Conservation (phyloP, 2,329 filamentous ascomycete genomes). For the Trichoderma pleuroti region DNA sequence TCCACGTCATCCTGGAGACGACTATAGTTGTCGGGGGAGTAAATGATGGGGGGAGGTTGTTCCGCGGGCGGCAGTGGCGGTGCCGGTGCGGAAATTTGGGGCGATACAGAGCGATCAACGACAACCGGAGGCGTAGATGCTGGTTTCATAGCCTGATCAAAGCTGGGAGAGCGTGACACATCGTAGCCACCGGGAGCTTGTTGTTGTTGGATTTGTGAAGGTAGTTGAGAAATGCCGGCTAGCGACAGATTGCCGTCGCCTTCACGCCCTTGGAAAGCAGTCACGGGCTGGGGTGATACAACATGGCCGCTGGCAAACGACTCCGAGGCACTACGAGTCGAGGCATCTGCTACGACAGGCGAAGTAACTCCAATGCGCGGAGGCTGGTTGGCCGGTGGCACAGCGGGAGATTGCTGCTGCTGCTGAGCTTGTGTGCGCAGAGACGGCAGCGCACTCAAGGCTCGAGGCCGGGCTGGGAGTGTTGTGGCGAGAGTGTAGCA, state of each 20-base stretch:
- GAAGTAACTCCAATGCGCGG: slow-evolving; percentile 4
- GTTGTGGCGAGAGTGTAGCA: slow-evolving; percentile 14
- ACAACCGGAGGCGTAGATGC: slow-evolving; percentile 1
- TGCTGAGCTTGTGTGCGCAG: background rate
- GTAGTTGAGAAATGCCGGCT: slow-evolving; percentile 2
- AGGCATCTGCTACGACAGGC: slow-evolving; percentile 16
- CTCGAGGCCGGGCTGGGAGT: slow-evolving; percentile 7
- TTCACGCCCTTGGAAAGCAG: background rate
- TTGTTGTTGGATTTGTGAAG: slow-evolving; percentile 7
- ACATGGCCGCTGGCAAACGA: background rate
- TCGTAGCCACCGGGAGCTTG: background rate
- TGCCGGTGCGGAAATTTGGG: background rate
- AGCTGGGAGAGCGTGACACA: slow-evolving; percentile 10
- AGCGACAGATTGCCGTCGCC: slow-evolving; percentile 8
- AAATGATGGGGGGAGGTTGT: slow-evolving; percentile 61
- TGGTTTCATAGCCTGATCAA: slow-evolving; percentile 10
- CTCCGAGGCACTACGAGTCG: slow-evolving; percentile 10
- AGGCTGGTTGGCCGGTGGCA: background rate
- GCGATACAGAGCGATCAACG: background rate
- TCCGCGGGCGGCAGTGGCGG: slow-evolving; percentile 2
- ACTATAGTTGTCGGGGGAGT: slow-evolving; percentile 75
- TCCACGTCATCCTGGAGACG: slow-evolving; percentile 64
- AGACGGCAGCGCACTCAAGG: slow-evolving; percentile 8
- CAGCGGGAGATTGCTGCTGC: slow-evolving; percentile 5
- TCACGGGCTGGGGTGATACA: slow-evolving; percentile 16